Evolutionary conservation across 2,329 filamentous ascomycete species (phyloP), one percentile per base, ranked within the genome.

Genomic region (Cladosporium halotolerans): DNA sequence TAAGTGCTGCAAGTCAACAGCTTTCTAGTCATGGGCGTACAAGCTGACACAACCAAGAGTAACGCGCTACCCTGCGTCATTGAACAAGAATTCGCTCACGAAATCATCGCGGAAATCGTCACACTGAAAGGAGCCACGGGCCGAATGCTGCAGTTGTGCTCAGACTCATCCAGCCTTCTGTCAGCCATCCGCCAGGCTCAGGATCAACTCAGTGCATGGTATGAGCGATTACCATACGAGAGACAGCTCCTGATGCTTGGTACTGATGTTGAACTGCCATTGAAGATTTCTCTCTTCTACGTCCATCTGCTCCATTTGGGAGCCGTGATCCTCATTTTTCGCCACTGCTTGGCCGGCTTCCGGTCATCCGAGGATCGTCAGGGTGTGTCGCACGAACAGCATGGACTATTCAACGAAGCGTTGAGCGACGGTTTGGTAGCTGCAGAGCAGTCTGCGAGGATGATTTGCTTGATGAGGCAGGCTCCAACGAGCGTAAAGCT

Each of bases 261-360:
- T 10, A 38, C 5, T 33, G 9, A 41, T 3, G 10, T 9, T 23
- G 19, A 33, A 10, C 14, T 23, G 10, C 28, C 46, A 7, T n/a
- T 49, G 8, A 40, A 49, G 23, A 40, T 28, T 4, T 49, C 46
- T 13, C 32, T 49, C 11, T 49, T 40, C 10, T 41, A 41, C 36
- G 36, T 49, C n/a, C 46, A 49, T 16, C 23, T 49, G 9, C 46
- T 49, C 2, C 46, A 49, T 42, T 31, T 49, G 9, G 46, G 46
- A 2, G 46, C 46, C 11, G 10, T 49, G 4, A 49, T 49, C 34
- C 11, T 40, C n/a, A 49, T 49, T 10, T 49, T 49, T 19, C 46
- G 46, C 36, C 36, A 49, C 28, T 40, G 46, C 23, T n/a, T 42
- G 6, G 46, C 46, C 7, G 46, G 46, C 7, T 13, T 49, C 2